A percentile compares a stretch with the other conserved stretches of the same genome.
These are phyloP conservation scores for Prototheca stagnorum DNA, from an alignment of 163 green algal genomes.

Conservation along the genomic window DNA sequence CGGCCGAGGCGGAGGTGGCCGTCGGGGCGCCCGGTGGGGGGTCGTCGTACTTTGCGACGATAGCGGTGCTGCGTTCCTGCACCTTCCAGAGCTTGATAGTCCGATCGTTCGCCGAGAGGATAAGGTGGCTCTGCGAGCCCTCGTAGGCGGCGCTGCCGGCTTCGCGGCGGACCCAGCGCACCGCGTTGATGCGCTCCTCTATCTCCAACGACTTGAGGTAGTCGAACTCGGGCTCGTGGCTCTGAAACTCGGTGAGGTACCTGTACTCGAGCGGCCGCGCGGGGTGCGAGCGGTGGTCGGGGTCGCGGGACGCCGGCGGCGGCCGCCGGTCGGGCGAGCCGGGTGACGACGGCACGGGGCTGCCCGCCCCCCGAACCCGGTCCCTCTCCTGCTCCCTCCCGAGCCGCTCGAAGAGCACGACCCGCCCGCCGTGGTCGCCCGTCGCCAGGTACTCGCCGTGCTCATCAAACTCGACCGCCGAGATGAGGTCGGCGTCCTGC, in stretches of 20 bases:
- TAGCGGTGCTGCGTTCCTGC: no score
- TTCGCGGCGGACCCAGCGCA: constrained; percentile 47
- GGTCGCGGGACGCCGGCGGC: constrained; percentile 4
- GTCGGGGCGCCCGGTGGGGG: no score
- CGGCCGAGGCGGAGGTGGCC: no score
- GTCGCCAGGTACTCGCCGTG: constrained; percentile 83
- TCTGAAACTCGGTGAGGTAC: constrained; percentile 98
- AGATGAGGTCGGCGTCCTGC: constrained; percentile 94
- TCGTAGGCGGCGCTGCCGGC: not conserved
- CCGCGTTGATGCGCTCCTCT: constrained; percentile 99
- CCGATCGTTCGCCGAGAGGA: constrained; percentile 98
- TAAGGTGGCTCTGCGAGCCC: constrained; percentile 32
- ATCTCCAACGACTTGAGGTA: constrained; percentile 98
- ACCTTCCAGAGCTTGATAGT: constrained; percentile 99
- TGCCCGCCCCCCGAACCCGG: not conserved
- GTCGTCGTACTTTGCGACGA: no score
- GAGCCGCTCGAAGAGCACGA: constrained; percentile 87
- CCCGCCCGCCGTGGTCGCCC: constrained; percentile 80
- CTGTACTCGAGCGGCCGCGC: constrained; percentile 88
- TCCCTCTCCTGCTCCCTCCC: not conserved
- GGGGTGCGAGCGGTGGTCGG: no score
- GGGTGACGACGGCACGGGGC: no score
- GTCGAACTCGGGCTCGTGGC: constrained; percentile 97
- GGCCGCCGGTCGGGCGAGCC: constrained; percentile 25
- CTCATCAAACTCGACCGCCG: constrained; percentile 88